These are phyloP conservation scores for Flaveria trinervia DNA, from an alignment of 129 eudicot genomes.

Conservation along the genomic window DNA sequence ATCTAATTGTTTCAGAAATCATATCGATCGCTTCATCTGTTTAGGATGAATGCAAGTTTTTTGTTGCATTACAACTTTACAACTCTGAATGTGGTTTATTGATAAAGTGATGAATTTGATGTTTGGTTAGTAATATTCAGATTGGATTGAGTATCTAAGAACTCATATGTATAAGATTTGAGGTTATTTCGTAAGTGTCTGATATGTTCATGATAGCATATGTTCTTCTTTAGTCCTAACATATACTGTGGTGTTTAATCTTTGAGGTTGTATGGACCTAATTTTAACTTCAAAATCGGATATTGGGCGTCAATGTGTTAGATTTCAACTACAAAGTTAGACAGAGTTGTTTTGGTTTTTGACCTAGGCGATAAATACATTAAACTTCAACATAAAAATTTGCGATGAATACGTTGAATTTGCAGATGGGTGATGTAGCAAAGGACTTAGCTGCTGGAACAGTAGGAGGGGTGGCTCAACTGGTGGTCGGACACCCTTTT, in stretches of 20 bases:
- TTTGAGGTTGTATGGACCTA: conserved; percentile 7
- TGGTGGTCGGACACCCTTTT: conserved; percentile 87
- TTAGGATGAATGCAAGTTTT: too few relatives aligned
- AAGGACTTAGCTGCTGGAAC: conserved; percentile 91
- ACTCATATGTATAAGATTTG: not conserved
- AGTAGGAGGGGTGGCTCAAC: conserved; percentile 93
- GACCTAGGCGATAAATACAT: not conserved
- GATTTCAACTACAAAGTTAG: not conserved
- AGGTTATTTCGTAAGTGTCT: not conserved
- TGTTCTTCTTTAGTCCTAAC: not conserved
- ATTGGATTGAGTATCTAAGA: not conserved
- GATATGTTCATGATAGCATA: not conserved
- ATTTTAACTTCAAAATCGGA: not conserved
- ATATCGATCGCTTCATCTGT: not conserved
- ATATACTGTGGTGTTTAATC: not conserved
- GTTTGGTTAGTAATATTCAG: not conserved
- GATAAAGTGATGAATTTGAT: not conserved
- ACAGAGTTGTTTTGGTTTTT: not conserved
- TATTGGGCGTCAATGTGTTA: not conserved
- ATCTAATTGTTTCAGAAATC: not conserved
- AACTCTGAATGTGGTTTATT: not conserved
- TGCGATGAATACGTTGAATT: conserved; percentile 12
- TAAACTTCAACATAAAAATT: conserved; percentile 3
- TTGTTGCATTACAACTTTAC: not conserved
- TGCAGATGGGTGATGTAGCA: conserved; percentile 91